Base-by-base conservation (phyloP, 495 filamentous ascomycete genomes). In the Hypoxylon cercidicola region DNA sequence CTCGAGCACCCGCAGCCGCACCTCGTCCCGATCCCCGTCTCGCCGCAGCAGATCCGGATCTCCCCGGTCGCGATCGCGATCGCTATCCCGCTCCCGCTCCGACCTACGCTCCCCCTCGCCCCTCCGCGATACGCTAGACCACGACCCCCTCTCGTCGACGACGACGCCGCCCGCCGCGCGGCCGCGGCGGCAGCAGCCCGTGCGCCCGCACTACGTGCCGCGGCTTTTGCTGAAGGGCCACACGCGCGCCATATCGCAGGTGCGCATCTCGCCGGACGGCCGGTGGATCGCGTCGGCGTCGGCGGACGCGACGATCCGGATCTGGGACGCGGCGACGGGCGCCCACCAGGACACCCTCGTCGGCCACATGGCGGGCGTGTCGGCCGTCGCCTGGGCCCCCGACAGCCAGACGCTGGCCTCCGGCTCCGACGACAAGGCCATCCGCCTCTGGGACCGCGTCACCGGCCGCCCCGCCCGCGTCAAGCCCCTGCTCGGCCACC, bases 361-460 rank as follows among this genome's bases (percentile, higher is more conserved):
- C 69, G 95, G 93, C 21, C 95, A 99, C 78, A 83, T 97, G 62
- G 93, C 95, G 0, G 95, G 95, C 60, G 85, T 99, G 11, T 94
- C 91, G 0, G 92, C 91, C 21, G 81, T 99, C 19, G 88, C 93
- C 28, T 99, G 95, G 95, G 85, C 87, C 47, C 94, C 96, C 1
- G 93, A 97, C 75, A 91, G 89, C 37, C 84, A 87, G 66, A 90
- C 88, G 2, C 82, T 99, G 44, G 96, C 93, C 0, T 93, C 93
- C 15, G 95, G 95, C 9, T 93, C 90, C 21, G 95, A 99, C 74
- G 95, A 99, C 81, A 99, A 98, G 74, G 88, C 90, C 0, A 97
- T 99, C 57, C 86, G 95, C 1, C 81, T 98, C 4, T 99, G 95
- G 95, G 90, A 97, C 74, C 83, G 92, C 15, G 78, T 85, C 12